Conservation (phyloP, 192 early-diverging fungal genomes). For the Phlyctochytrium planicorne region DNA sequence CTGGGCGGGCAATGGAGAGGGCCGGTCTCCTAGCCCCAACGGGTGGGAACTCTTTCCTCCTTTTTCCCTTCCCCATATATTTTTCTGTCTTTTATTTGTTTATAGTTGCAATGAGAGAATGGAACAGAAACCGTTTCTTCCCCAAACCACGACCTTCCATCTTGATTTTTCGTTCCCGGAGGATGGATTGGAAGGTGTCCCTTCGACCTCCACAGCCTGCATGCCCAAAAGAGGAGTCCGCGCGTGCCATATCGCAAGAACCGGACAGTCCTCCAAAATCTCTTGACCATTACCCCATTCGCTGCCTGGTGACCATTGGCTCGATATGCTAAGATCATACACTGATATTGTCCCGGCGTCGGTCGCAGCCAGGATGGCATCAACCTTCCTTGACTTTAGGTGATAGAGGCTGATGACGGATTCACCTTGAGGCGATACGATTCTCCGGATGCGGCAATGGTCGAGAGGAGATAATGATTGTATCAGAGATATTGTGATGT, state of each 20-base stretch:
- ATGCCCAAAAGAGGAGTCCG: constrained; percentile 9
- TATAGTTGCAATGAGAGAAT: too few relatives aligned
- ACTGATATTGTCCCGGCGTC: constrained; percentile 23
- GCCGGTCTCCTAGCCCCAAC: too few relatives aligned
- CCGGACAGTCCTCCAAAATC: background rate
- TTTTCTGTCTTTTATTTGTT: too few relatives aligned
- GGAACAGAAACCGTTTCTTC: background rate
- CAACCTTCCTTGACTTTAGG: constrained; percentile 9
- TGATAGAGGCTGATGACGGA: constrained; percentile 18
- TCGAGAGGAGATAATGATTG: background rate
- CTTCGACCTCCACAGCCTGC: constrained; percentile 9
- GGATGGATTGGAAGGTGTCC: background rate
- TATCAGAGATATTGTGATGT: too few relatives aligned
- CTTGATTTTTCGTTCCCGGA: background rate
- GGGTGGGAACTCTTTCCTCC: too few relatives aligned
- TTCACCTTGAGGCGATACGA: constrained; percentile 11
- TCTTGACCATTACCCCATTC: background rate
- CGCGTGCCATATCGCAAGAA: constrained; percentile 17
- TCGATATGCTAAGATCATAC: constrained; percentile 11
- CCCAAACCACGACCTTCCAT: background rate
- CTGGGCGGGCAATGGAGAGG: too few relatives aligned
- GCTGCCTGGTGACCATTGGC: background rate
- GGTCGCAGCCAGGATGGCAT: constrained; percentile 19
- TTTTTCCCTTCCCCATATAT: too few relatives aligned
- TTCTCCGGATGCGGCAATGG: constrained; percentile 10